Conservation (phyloP, 495 filamentous ascomycete species). For the Xylaria bambusicola region DNA sequence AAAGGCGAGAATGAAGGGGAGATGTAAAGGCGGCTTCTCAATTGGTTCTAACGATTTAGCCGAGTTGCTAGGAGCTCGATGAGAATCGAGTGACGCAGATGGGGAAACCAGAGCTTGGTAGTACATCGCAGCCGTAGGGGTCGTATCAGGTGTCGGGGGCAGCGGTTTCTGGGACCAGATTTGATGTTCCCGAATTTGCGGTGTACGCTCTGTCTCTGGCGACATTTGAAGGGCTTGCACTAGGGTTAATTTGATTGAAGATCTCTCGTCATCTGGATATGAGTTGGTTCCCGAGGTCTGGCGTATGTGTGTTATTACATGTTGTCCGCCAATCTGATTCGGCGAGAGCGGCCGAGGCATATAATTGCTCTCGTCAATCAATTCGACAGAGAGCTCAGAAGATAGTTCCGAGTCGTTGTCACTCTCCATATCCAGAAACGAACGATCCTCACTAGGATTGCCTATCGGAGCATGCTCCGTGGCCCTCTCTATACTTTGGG, state of each 20-base stretch:
- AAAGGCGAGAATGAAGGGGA: constrained; percentile 91
- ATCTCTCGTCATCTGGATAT: constrained; percentile 35
- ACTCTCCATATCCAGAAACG: constrained; percentile 68
- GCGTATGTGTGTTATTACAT: background rate
- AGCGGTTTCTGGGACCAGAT: constrained; percentile 49
- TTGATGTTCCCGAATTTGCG: constrained; percentile 42
- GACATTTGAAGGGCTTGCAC: constrained; percentile 59
- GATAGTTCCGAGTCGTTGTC: constrained; percentile 75
- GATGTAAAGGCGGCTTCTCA: constrained; percentile 56
- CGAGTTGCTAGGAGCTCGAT: constrained; percentile 37
- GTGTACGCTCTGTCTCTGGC: constrained; percentile 36
- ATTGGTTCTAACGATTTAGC: constrained; percentile 32
- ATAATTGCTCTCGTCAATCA: constrained; percentile 54
- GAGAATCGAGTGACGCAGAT: constrained; percentile 39
- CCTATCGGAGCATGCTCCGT: constrained; percentile 29
- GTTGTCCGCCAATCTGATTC: constrained; percentile 25
- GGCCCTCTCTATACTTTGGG: constrained; percentile 45
- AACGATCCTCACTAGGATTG: constrained; percentile 43
- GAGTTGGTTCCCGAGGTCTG: background rate
- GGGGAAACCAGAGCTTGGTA: constrained; percentile 31
- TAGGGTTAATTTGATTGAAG: constrained; percentile 71
- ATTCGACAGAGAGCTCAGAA: constrained; percentile 75
- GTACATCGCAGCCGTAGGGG: constrained; percentile 44
- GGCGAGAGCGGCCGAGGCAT: constrained; percentile 31
- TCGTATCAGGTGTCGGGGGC: constrained; percentile 55